These are phyloP conservation scores for Myriosclerotinia scirpicola DNA, from an alignment of 2,329 filamentous ascomycete genomes.

Conservation along the genomic window DNA sequence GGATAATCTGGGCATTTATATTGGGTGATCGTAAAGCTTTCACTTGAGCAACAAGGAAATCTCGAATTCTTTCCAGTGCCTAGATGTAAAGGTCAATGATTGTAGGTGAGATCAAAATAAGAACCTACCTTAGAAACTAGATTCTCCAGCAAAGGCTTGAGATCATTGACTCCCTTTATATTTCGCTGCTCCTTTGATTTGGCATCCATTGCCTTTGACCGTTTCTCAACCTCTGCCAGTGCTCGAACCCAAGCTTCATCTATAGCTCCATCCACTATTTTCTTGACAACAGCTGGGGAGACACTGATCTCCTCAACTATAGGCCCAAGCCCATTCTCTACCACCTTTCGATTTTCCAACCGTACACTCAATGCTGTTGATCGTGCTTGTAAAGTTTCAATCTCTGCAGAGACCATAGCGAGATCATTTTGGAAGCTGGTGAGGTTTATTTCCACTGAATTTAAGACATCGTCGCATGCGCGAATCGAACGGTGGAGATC, in stretches of 20 bases:
- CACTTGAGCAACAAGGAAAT: slow-evolving; percentile 92
- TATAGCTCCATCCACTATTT: slow-evolving; percentile 84
- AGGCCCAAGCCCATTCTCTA: slow-evolving; percentile 84
- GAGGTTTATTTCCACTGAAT: slow-evolving; percentile 89
- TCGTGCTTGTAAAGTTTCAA: slow-evolving; percentile 86
- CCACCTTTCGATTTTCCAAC: slow-evolving; percentile 82
- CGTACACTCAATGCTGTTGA: slow-evolving; percentile 81
- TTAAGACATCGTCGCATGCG: slow-evolving; percentile 89
- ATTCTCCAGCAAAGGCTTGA: slow-evolving; percentile 81
- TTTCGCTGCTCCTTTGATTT: slow-evolving; percentile 60
- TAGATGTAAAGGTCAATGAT: slow-evolving; percentile 38
- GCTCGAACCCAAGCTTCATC: slow-evolving; percentile 87
- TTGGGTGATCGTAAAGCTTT: slow-evolving; percentile 91
- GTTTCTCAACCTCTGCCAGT: slow-evolving; percentile 79
- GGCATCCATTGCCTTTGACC: slow-evolving; percentile 69
- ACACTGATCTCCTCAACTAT: slow-evolving; percentile 90
- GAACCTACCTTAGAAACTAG: slow-evolving; percentile 70
- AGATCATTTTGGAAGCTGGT: slow-evolving; percentile 92
- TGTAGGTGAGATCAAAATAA: background rate
- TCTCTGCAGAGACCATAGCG: slow-evolving; percentile 88
- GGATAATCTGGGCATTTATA: slow-evolving; percentile 95
- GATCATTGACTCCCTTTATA: slow-evolving; percentile 77
- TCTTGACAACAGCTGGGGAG: slow-evolving; percentile 77
- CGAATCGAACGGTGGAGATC: slow-evolving; percentile 85
- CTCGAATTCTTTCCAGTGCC: slow-evolving; percentile 91